Conservation (phyloP, 1,284 basidiomycete species). For the Wallemia mellicola region DNA sequence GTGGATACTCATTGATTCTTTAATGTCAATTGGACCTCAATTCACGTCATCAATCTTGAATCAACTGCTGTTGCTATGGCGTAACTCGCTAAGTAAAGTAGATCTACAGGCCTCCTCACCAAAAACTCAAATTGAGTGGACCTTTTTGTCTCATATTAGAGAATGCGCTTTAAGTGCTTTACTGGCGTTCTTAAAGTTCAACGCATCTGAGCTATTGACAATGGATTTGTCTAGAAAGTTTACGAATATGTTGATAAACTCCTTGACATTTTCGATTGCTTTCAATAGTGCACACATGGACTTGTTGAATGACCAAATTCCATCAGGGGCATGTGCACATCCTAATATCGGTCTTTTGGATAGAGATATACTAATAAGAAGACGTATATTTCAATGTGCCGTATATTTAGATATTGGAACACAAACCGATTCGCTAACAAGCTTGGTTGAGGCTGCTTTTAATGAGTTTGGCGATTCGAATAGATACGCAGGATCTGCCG, state of each 20-base stretch:
- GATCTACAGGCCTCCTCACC: constrained; percentile 16
- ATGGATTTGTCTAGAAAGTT: constrained; percentile 70
- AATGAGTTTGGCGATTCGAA: constrained; percentile 54
- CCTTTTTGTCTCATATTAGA: constrained; percentile 65
- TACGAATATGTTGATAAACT: constrained; percentile 58
- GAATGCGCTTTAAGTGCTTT: constrained; percentile 74
- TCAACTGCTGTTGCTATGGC: constrained; percentile 77
- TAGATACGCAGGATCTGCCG: constrained; percentile 33
- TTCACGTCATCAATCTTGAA: constrained; percentile 76
- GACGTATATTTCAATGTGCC: constrained; percentile 72
- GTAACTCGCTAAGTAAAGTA: constrained; percentile 70
- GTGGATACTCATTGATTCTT: constrained; percentile 66
- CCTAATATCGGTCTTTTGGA: constrained; percentile 33
- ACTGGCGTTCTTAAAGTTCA: constrained; percentile 58
- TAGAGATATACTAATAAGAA: constrained; percentile 51
- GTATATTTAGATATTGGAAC: constrained; percentile 43
- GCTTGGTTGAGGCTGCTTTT: constrained; percentile 56
- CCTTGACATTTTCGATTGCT: constrained; percentile 53
- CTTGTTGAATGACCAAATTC: constrained; percentile 18
- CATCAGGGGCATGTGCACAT: constrained; percentile 17
- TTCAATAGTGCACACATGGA: constrained; percentile 19
- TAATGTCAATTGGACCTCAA: constrained; percentile 76
- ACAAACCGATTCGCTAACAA: constrained; percentile 51
- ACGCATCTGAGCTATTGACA: constrained; percentile 41
- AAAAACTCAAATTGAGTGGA: constrained; percentile 51